Evolutionary conservation across 768 basidiomycete genomes (phyloP), one percentile per base, ranked within the genome.

Genomic region (Auriscalpium microsporum): DNA sequence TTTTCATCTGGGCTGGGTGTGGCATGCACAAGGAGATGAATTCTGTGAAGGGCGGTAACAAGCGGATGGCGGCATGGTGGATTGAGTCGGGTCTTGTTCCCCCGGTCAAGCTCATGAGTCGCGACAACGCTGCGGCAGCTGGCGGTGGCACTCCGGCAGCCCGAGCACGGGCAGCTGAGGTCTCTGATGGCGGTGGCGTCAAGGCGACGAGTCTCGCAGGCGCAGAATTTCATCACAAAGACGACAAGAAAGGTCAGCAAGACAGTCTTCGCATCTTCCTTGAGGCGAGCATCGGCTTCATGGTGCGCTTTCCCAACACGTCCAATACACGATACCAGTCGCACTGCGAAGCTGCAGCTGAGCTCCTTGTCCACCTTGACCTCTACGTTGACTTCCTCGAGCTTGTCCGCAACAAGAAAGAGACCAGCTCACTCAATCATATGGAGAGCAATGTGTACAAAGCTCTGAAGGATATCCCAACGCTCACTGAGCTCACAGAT

Each of bases 361-460:
- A 61, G 23, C 38, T 64, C 33, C 46, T 67, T 21, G 50, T 54
- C 35, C 53, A 57, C 45, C 58, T 50, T 4, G 38, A 45, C 5
- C 35, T 58, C n/a, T 62, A 56, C 44, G 19, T 54, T 16, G 47
- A 61, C 10, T 69, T 68, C 54, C 56, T 68, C 14, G 54, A 59
- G 28, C 38, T 62, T 7, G 38, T 63, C 19, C 34, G 50, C 16
- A 45, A 65, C 48, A 13, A 45, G 45, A 67, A 69, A 55, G 56
- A 62, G 11, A 55, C 49, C 23, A 46, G 44, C 11, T 58, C 45
- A 4, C 46, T 55, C 38, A 71, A 54, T 23, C 62, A 71, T 48
- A 64, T 71, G 52, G 66, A 71, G 46, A 37, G 57, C 44, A 70
- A 70, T 55, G 44, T 66, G 13, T 56, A 51, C 33, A 62, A 46